Evolutionary conservation across 2,329 filamentous ascomycete species (phyloP).

Genomic region (Fusarium staphyleae): DNA sequence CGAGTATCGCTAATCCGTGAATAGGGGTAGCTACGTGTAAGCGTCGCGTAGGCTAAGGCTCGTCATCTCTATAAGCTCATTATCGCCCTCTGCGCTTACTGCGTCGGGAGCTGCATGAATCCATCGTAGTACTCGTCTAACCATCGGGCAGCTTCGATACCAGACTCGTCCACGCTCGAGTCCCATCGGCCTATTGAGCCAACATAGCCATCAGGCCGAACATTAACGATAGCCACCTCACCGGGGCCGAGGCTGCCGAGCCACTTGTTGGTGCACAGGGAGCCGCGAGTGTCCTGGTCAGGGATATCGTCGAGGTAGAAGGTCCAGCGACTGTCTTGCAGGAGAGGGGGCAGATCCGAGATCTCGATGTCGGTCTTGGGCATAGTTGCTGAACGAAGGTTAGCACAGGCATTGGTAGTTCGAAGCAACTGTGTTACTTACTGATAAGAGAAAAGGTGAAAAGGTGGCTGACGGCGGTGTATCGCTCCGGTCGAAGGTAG

Average conservation of each 20-base stretch:
- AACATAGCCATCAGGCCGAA: conserved; percentile 77
- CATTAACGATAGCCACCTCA: conserved; percentile 70
- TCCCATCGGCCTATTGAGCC: conserved; percentile 67
- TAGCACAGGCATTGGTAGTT: conserved; percentile 8
- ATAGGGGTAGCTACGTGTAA: conserved; percentile 4
- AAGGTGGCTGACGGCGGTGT: conserved; percentile 70
- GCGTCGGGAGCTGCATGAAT: conserved; percentile 59
- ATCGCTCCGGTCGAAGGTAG: conserved; percentile 72
- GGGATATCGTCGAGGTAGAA: conserved; percentile 74
- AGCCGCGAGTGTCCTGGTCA: conserved; percentile 60
- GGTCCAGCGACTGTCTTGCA: conserved; percentile 73
- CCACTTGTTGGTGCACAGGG: conserved; percentile 72
- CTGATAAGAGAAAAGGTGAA: conserved; percentile 75
- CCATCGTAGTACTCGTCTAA: conserved; percentile 62
- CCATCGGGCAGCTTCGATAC: conserved; percentile 61
- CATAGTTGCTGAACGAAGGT: conserved; percentile 58
- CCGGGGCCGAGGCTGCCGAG: conserved; percentile 63
- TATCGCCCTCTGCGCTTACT: conserved; percentile 18
- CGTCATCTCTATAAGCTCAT: conserved; percentile 31
- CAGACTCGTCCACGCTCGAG: conserved; percentile 57
- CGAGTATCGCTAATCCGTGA: conserved; percentile 13
- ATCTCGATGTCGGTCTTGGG: conserved; percentile 70
- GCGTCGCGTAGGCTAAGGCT: conserved; percentile 21
- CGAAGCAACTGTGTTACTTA: conserved; percentile 44
- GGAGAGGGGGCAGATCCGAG: conserved; percentile 64